Percentiles rank a stretch among this genome's conserved stretches.
Evolutionary conservation across 2,329 filamentous ascomycete genomes (phyloP).

Genomic region (Aspergillus eucalypticola): DNA sequence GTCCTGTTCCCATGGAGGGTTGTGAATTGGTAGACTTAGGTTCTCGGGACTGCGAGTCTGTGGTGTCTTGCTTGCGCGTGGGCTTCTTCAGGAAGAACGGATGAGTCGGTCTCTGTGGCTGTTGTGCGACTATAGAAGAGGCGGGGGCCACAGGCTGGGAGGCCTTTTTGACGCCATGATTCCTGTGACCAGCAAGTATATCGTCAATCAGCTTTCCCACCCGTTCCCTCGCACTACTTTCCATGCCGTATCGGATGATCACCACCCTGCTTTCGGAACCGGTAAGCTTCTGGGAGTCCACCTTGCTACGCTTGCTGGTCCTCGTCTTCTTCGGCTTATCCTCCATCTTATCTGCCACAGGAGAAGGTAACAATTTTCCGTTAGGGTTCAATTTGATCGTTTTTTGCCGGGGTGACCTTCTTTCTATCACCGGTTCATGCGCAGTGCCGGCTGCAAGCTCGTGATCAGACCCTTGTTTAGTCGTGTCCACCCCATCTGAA

Average conservation of each 20-base stretch:
- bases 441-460: neutral
- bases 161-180: constrained; percentile 27
- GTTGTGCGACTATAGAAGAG: constrained; percentile 15
- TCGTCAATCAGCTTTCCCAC: constrained; percentile 64
- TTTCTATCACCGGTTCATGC: neutral
- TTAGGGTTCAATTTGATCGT: constrained; percentile 45
- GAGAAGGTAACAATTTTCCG: constrained; percentile 46
- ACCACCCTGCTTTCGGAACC: constrained; percentile 45
- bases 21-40: neutral
- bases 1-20: neutral
- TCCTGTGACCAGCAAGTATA: constrained; percentile 54
- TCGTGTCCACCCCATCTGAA: neutral
- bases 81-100: constrained; percentile 69
- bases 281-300: constrained; percentile 36
- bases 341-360: constrained; percentile 24
- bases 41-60: neutral
- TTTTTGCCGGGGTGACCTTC: constrained; percentile 55
- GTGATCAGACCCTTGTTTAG: neutral
- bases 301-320: constrained; percentile 38
- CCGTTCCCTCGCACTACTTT: constrained; percentile 46
- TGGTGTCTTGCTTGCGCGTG: constrained; percentile 24
- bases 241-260: constrained; percentile 60
- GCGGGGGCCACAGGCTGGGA: constrained; percentile 21
- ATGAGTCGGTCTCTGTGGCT: constrained; percentile 56
- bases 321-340: constrained; percentile 21